phyloP scores from a whole-genome alignment of 352 stramenopile species.

The Pythium graminicola region DNA sequence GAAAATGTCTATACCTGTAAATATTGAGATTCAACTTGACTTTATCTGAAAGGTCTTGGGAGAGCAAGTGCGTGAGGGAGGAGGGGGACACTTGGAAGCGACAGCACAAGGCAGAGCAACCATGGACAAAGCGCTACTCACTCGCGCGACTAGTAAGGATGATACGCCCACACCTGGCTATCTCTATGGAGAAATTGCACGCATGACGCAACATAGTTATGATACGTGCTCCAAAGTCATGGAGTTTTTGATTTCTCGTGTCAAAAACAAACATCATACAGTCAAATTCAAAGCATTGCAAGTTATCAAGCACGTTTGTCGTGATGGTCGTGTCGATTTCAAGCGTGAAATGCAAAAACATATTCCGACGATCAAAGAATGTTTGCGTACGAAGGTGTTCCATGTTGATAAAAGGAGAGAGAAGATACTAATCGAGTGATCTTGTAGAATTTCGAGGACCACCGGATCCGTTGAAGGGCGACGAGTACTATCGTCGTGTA shows the following conservation, averaged over 20 bases:
- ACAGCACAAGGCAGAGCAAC: constrained; percentile 6
- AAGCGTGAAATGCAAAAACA: constrained; percentile 90
- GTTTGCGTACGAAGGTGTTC: constrained; percentile 53
- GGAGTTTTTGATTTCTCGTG: constrained; percentile 86
- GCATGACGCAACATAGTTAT: constrained; percentile 90
- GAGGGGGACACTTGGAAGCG: background rate
- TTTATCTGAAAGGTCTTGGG: background rate
- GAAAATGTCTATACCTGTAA: background rate
- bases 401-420: no score
- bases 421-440: background rate
- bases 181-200: constrained; percentile 94
- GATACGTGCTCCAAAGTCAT: constrained; percentile 86
- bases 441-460: constrained; percentile 82
- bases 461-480: constrained; percentile 90
- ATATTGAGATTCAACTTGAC: background rate
- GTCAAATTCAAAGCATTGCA: constrained; percentile 93
- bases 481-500: constrained; percentile 92
- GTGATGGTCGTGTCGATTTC: constrained; percentile 85
- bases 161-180: constrained; percentile 94
- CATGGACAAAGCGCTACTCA: constrained; percentile 92
- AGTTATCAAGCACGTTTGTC: constrained; percentile 91
- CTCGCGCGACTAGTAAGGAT: constrained; percentile 90
- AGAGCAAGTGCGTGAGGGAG: constrained; percentile 1
- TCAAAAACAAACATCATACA: constrained; percentile 94
- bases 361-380: constrained; percentile 90